Evolutionary conservation across 257 asterid genomes (phyloP), one percentile per base, ranked within the genome.

Genomic region (Anisodus tanguticus): DNA sequence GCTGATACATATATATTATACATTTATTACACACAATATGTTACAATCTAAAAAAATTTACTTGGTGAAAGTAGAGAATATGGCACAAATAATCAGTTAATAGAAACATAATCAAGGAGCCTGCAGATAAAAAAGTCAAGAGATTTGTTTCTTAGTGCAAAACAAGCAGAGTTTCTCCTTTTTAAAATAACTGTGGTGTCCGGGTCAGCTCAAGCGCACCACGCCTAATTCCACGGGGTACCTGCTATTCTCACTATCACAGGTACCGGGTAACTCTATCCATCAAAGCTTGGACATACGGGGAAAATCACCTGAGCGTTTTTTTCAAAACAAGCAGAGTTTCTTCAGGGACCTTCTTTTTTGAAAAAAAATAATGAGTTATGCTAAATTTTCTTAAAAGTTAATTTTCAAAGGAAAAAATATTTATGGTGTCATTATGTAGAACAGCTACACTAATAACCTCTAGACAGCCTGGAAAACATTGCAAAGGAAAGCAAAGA

Each of bases 31-130:
- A 35, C 3, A 35, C 8, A 49, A 31, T 31, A 31, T 31, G 35
- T 31, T 31, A 31, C 35, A 31, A 31, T 31, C 35, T 31, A 31
- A 31, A 31, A 31, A 31, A 31, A 31, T 12, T 64, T 77, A 77
- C 82, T 74, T 22, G 62, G 62, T 49, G 45, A 22, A 74, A 74
- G 59, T 76, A 76, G 70, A 76, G 43, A 49, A 31, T 53, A 53
- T 45, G 60, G 49, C 66, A 77, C 82, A 53, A 77, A 8, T 31
- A 22, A 53, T 77, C 31, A 53, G 82, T 57, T 13, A 77, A 59
- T 41, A 17, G 26, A n/a, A 77, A 26, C 64, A 22, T 13, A 53
- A 51, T 77, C 64, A 26, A 77, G 49, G 64, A 77, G 49, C 64
- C 77, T 13, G 81, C 15, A 53, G 64, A 53, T 26, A 68, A 68